Evolutionary conservation across 148 eudicot species (phyloP), one percentile per base, ranked within the genome.

Genomic region (Linanthus parryae): DNA sequence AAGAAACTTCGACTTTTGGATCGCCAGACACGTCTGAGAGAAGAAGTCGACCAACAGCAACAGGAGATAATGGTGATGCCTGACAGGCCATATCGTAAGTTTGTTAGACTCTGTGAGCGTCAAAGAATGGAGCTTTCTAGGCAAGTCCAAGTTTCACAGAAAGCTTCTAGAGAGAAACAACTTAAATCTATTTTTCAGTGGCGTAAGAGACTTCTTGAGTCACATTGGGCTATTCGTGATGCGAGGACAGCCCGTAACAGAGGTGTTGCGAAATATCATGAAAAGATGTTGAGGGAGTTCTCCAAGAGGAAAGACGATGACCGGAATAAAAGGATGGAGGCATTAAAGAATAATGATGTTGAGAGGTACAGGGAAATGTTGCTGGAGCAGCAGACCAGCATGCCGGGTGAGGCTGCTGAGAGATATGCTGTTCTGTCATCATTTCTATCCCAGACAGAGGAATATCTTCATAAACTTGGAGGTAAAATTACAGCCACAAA

Each of bases 181-280:
- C 74, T 92, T 23, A 92, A 92, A 65, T 72, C 83, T 21, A 87
- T 92, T 61, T 81, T 92, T 51, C 81, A 75, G 54, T 92, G 99
- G 99, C 94, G 99, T 29, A 92, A 92, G 83, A 92, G 84, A 80
- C 94, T 92, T 63, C 82, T 88, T 33, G 99, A 92, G 73, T 72
- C 90, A 22, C 99, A 92, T 58, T 92, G 99, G 99, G 89, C 76
- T 38, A 84, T 87, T 35, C 90, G 99, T 57, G 99, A 92, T 78
- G 96, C 96, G 27, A 75, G 99, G 42, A 92, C 99, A 58, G 81
- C 96, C 35, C 96, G 96, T 24, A 92, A 92, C 56, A 79, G 96
- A 64, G 99, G 99, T 58, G 94, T 87, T 43, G 94, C 94, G 46
- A 92, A 87, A 58, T 92, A 92, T 64, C 99, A 92, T 62, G 99